Conservation (phyloP, 2,329 filamentous ascomycete species). For the Aspergillus pseudoviridinutans region DNA sequence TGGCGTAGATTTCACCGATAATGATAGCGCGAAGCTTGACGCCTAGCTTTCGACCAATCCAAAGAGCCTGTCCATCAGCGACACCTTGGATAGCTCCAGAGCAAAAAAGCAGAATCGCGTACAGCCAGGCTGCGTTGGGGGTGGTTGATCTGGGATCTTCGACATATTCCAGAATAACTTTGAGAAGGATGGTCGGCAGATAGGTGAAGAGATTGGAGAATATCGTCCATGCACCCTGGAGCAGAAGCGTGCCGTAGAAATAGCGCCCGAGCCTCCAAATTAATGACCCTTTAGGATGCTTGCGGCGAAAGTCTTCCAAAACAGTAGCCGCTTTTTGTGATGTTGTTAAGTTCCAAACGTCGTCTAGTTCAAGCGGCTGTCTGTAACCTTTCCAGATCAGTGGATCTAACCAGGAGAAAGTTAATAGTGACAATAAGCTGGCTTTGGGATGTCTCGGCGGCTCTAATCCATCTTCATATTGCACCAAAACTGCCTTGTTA, state of each 20-base stretch:
- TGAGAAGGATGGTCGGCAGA: slow-evolving; percentile 83
- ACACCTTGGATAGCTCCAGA: slow-evolving; percentile 78
- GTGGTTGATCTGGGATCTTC: slow-evolving; percentile 74
- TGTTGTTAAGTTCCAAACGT: slow-evolving; percentile 88
- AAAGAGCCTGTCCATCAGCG: slow-evolving; percentile 80
- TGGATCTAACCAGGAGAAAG: slow-evolving; percentile 85
- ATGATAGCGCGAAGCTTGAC: slow-evolving; percentile 91
- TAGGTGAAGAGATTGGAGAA: slow-evolving; percentile 82
- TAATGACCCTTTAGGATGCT: slow-evolving; percentile 76
- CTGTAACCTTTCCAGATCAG: slow-evolving; percentile 88
- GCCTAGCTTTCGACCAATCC: slow-evolving; percentile 91
- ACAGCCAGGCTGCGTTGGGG: slow-evolving; percentile 88
- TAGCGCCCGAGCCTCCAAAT: slow-evolving; percentile 78
- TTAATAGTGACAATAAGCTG: slow-evolving; percentile 80
- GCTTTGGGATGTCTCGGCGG: slow-evolving; percentile 84
- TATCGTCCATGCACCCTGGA: slow-evolving; percentile 76
- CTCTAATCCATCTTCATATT: slow-evolving; percentile 83
- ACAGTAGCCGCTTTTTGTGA: slow-evolving; percentile 83
- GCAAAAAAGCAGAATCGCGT: slow-evolving; percentile 83
- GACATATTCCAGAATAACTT: slow-evolving; percentile 90
- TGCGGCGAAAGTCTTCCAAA: slow-evolving; percentile 75
- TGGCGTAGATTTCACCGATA: slow-evolving; percentile 95
- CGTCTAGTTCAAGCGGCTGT: slow-evolving; percentile 72
- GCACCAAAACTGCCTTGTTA: slow-evolving; percentile 81
- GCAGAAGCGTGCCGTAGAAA: slow-evolving; percentile 71